phyloP scores from a whole-genome alignment of 225 moss, liverwort and hornwort genomes.

The Pseudisothecium myosuroides region DNA sequence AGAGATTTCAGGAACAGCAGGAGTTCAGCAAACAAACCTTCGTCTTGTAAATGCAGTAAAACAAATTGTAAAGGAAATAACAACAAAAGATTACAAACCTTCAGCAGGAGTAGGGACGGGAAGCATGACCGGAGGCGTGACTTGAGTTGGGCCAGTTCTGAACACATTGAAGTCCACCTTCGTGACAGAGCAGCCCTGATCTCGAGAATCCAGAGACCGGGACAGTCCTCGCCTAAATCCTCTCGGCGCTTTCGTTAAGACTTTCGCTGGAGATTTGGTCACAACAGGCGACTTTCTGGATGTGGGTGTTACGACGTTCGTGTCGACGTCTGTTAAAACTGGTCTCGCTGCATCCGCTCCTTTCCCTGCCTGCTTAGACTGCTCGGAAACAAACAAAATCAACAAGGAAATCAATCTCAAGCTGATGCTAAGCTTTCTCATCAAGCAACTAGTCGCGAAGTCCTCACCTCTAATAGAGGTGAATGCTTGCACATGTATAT shows the following conservation, averaged over 20 bases:
- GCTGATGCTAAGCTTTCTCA: not conserved
- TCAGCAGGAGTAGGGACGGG: not conserved
- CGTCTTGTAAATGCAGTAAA: accelerated
- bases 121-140: not conserved
- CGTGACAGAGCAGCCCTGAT: not conserved
- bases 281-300: not conserved
- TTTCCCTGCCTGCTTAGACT: not conserved
- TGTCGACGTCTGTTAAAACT: not conserved
- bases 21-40: too few species aligned
- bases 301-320: not conserved
- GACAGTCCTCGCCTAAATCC: slow-evolving; percentile 25
- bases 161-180: slow-evolving; percentile 15
- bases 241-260: not conserved
- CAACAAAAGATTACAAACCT: not conserved
- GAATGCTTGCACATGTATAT: accelerated
- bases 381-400: not conserved
- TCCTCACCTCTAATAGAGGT: accelerated
- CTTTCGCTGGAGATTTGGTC: not conserved
- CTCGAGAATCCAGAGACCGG: slow-evolving; percentile 37
- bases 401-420: accelerated
- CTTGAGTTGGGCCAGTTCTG: not conserved
- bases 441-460: too few species aligned
- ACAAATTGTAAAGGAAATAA: accelerated
- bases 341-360: not conserved
- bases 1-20: not conserved